Evolutionary conservation across 768 basidiomycete species (phyloP).

Genomic region (Dictyophora rubrovolvata): DNA sequence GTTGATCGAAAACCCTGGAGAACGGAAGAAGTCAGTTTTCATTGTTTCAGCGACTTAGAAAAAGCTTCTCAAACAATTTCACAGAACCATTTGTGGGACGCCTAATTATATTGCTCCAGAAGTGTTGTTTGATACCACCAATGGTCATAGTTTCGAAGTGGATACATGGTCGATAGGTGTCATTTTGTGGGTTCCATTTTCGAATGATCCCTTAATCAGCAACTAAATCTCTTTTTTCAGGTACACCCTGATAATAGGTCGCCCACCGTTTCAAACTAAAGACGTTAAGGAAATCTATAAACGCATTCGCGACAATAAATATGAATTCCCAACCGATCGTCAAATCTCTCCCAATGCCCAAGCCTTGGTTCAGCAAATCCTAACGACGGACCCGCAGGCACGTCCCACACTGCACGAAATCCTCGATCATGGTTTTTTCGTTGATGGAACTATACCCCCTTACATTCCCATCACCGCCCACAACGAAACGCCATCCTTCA

Average conservation of each 20-base stretch:
- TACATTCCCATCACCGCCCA: slow-evolving; percentile 75
- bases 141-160: slow-evolving; percentile 96
- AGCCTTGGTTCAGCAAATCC: slow-evolving; percentile 71
- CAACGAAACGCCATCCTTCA: slow-evolving; percentile 66
- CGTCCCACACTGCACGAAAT: slow-evolving; percentile 83
- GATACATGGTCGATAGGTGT: slow-evolving; percentile 98
- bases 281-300: slow-evolving; percentile 96
- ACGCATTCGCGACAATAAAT: slow-evolving; percentile 88
- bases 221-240: background rate
- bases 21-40: slow-evolving; percentile 71
- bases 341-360: slow-evolving; percentile 60
- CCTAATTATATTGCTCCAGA: slow-evolving; percentile 99
- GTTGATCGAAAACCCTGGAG: slow-evolving; percentile 90
- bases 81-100: slow-evolving; percentile 87
- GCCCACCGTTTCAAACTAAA: slow-evolving; percentile 98
- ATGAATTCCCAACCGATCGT: slow-evolving; percentile 80
- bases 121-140: slow-evolving; percentile 89
- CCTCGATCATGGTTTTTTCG: slow-evolving; percentile 77
- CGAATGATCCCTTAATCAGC: background rate
- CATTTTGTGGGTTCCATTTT: slow-evolving; percentile 42
- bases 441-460: slow-evolving; percentile 65
- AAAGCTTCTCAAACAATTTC: background rate
- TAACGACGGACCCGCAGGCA: slow-evolving; percentile 72
- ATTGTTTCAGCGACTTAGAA: background rate
- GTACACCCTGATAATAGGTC: slow-evolving; percentile 87